Evolutionary conservation across 805 yeast species (phyloP).

Genomic region (Myxozyma lipomycoides): DNA sequence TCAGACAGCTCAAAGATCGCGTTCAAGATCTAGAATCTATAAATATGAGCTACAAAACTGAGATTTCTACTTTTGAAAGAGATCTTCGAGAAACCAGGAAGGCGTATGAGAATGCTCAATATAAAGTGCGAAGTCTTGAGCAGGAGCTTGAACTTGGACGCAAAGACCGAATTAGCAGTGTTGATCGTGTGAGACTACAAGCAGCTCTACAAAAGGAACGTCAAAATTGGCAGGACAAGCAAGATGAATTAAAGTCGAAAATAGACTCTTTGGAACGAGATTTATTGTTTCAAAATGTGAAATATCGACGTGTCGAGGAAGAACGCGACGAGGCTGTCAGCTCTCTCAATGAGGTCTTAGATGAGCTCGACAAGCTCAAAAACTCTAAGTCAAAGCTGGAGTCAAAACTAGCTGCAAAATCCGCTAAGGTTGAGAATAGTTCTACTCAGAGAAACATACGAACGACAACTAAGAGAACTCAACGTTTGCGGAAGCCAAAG

Average conservation of each 20-base stretch:
- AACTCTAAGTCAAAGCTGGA: constrained; percentile 6
- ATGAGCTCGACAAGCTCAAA: constrained; percentile 7
- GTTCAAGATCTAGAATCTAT: constrained; percentile 19
- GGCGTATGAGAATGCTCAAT: constrained; percentile 7
- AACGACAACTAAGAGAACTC: background rate
- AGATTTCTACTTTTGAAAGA: constrained; percentile 9
- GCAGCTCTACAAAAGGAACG: constrained; percentile 19
- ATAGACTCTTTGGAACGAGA: constrained; percentile 15
- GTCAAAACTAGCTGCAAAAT: background rate
- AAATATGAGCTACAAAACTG: constrained; percentile 12
- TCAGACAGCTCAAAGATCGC: constrained; percentile 20
- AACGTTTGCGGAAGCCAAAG: background rate
- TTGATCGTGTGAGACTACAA: constrained; percentile 9
- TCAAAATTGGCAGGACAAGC: constrained; percentile 16
- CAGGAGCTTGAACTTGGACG: constrained; percentile 13
- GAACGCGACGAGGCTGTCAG: constrained; percentile 19
- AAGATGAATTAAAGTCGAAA: constrained; percentile 6
- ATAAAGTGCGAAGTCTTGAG: constrained; percentile 9
- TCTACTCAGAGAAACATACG: background rate
- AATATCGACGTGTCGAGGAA: constrained; percentile 12
- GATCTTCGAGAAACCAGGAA: constrained; percentile 1
- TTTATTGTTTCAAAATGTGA: constrained; percentile 3
- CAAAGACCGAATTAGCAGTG: constrained; percentile 6
- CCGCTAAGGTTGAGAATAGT: background rate
- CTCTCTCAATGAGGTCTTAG: constrained; percentile 7